Conservation (phyloP, 2,329 filamentous ascomycete species). For the Arthrinium puccinioides region DNA sequence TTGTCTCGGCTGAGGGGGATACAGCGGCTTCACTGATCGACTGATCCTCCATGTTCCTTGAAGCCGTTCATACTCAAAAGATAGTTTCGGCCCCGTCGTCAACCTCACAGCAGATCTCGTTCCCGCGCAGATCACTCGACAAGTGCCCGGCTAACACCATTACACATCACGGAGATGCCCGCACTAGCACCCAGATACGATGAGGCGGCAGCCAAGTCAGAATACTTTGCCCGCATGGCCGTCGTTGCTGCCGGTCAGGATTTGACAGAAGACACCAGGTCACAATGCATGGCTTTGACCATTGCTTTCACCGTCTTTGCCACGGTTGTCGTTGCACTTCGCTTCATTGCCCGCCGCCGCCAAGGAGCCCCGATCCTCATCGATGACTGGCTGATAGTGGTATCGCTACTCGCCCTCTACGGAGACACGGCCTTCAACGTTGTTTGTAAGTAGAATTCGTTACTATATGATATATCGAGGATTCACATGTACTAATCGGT, state of each 20-base stretch:
- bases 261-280: neutral
- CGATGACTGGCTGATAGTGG: conserved; percentile 3
- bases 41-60: too few species aligned
- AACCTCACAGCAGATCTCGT: too few species aligned
- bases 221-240: neutral
- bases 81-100: too few species aligned
- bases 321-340: conserved; percentile 1
- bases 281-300: neutral
- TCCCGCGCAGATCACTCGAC: too few species aligned
- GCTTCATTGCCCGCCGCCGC: neutral
- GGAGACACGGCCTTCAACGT: conserved; percentile 1
- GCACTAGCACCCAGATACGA: neutral
- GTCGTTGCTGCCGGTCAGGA: conserved; percentile 1
- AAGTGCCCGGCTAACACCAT: too few species aligned
- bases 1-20: too few species aligned
- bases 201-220: neutral
- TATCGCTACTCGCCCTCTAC: neutral
- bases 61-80: too few species aligned
- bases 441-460: neutral
- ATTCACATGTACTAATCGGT: neutral
- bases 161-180: too few species aligned
- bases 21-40: too few species aligned
- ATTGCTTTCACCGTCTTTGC: conserved; percentile 2
- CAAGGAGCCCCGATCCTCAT: conserved; percentile 1
- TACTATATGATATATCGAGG: neutral